These are phyloP conservation scores for Lavandula angustifolia DNA, from an alignment of 257 asterid genomes.

Conservation along the genomic window DNA sequence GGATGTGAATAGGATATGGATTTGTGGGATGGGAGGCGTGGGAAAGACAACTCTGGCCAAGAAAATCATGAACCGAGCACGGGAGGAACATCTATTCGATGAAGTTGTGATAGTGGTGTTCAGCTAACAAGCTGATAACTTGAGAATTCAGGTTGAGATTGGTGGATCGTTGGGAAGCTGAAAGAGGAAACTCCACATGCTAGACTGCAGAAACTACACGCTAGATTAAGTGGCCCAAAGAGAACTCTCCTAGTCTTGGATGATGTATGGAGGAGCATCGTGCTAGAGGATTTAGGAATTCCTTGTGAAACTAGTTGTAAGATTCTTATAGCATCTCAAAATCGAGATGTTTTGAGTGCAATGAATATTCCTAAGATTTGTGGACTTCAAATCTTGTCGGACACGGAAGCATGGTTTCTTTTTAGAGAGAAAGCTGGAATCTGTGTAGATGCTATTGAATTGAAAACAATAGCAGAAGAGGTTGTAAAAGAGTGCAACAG, in stretches of 20 bases:
- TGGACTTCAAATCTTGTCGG: constrained; percentile 13
- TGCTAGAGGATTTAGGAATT: constrained; percentile 29
- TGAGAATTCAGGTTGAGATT: constrained; percentile 25
- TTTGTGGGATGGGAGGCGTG: no score
- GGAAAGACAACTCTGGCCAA: constrained; percentile 6
- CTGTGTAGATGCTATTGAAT: background rate
- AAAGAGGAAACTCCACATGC: background rate
- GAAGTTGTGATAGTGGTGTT: constrained; percentile 24
- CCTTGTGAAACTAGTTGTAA: constrained; percentile 28
- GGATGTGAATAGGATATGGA: background rate
- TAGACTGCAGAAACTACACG: no score
- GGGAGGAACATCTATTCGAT: constrained; percentile 19
- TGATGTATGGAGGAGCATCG: constrained; percentile 35
- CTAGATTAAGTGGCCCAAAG: background rate
- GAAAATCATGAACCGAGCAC: background rate
- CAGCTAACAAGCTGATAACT: constrained; percentile 1
- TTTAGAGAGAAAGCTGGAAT: constrained; percentile 22
- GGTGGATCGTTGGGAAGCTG: background rate
- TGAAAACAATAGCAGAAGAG: constrained; percentile 11
- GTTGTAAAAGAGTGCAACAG: constrained; percentile 36
- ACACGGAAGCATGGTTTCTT: constrained; percentile 35
- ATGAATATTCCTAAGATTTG: background rate
- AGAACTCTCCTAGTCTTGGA: constrained; percentile 38
- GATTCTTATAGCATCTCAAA: constrained; percentile 30
- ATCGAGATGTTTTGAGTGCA: background rate